These are phyloP conservation scores for Pyrus betulifolia DNA, from an alignment of 306 rosid genomes.

Conservation along the genomic window DNA sequence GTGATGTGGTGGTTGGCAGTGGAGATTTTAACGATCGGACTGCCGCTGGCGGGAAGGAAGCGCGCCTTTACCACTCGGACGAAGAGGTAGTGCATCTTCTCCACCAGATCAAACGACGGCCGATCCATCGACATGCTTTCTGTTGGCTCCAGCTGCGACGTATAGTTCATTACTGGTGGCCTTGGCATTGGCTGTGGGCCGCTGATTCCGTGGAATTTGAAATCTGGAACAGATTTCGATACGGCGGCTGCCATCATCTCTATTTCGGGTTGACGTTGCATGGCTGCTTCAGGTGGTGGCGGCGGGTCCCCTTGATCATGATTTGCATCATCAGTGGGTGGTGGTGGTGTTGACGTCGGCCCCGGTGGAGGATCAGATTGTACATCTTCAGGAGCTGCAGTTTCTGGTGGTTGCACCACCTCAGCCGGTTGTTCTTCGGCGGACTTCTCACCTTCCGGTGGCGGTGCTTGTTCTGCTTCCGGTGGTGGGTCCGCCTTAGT, in stretches of 20 bases:
- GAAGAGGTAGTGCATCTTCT: slow-evolving; percentile 86
- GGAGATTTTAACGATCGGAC: slow-evolving; percentile 47
- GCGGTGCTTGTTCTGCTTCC: background rate
- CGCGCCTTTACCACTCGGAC: slow-evolving; percentile 71
- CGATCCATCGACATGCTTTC: slow-evolving; percentile 44
- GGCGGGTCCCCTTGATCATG: background rate
- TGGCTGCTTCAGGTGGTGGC: background rate
- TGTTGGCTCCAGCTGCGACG: slow-evolving; percentile 18
- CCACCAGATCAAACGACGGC: slow-evolving; percentile 73
- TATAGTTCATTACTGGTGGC: slow-evolving; percentile 15
- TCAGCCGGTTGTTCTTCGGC: background rate
- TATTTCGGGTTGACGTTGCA: background rate
- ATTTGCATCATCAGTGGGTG: background rate
- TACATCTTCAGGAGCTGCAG: background rate
- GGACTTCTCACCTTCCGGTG: background rate
- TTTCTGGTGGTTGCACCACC: background rate
- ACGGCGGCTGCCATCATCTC: slow-evolving; percentile 21
- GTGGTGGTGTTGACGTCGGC: background rate
- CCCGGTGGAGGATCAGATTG: background rate
- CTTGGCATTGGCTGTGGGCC: slow-evolving; percentile 44
- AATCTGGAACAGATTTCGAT: slow-evolving; percentile 25
- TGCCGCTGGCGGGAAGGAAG: slow-evolving; percentile 41
- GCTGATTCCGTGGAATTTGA: slow-evolving; percentile 29
- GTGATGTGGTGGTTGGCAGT: slow-evolving; percentile 35
- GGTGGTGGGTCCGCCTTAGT: background rate